Evolutionary conservation across 2,329 filamentous ascomycete species (phyloP), one percentile per base, ranked within the genome.

Genomic region (Allantophomopsis lycopodina): DNA sequence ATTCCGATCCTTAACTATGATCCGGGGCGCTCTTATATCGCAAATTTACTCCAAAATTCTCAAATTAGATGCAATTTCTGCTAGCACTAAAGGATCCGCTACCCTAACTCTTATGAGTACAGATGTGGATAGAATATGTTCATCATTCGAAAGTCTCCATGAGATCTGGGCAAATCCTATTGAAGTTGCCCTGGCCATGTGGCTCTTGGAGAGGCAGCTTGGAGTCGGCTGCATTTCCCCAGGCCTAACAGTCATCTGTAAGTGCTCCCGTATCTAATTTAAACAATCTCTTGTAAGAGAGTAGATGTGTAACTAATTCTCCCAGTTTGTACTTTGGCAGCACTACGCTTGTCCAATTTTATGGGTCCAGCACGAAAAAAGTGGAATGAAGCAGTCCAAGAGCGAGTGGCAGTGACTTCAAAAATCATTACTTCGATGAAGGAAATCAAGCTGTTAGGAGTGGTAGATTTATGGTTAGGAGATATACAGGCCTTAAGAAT

Each of bases 101-200:
- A 20, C 18, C 7, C 49, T 62, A 12, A 63, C 60, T 3, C 53
- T 63, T 35, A 64, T 64, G 60, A 62, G 60, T 38, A 56, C 60
- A 10, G 61, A 63, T 55, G 58, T 62, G 6, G 59, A 63, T 12
- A 54, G 56, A 16, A 61, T 64, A 30, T 45, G 55, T 5, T 50
- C 55, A 15, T 57, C 57, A 2, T 42, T 55, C 16, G 55, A 43
- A 0, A 40, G 43, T 0, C 38, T 60, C 1, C 55, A 61, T 40
- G 58, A 60, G 5, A 48, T 57, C 14, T 63, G 60, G 61, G 57
- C 59, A 5, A 51, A 49, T n/a, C 41, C 56, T 2, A 35, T 62
- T 4, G 55, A 63, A 18, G 47, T 62, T 17, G 53, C 48, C 0
- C n/a, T 63, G 5, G 57, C 51, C 0, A 50, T 59, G 2, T 63